Percentiles rank a stretch among this genome's conserved stretches.
These are phyloP conservation scores for Takashimella koratensis DNA, from an alignment of 1,284 basidiomycete genomes.

Conservation along the genomic window DNA sequence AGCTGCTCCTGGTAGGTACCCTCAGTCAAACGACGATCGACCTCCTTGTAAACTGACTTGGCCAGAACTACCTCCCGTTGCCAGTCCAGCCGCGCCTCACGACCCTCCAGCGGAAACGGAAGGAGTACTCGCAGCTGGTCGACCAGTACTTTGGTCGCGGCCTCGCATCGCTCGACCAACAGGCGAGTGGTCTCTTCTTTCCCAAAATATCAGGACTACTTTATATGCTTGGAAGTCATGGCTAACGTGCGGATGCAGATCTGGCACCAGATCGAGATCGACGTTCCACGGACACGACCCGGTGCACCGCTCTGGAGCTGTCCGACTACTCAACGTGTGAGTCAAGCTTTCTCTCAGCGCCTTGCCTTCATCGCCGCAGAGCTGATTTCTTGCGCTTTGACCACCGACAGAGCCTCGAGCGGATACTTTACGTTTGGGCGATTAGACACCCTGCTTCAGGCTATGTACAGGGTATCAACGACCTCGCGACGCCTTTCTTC, in stretches of 20 bases:
- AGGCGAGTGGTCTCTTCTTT: slow-evolving; percentile 21
- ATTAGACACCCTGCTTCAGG: slow-evolving; percentile 94
- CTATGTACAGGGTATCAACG: slow-evolving; percentile 97
- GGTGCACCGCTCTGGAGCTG: slow-evolving; percentile 90
- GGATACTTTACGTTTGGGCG: slow-evolving; percentile 95
- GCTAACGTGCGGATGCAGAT: too few species aligned
- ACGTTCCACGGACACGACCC: slow-evolving; percentile 88
- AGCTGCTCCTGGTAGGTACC: slow-evolving; percentile 74
- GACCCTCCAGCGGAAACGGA: slow-evolving; percentile 80
- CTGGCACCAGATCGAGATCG: slow-evolving; percentile 98
- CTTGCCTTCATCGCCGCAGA: slow-evolving; percentile 20
- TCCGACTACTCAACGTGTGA: slow-evolving; percentile 74
- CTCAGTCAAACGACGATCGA: slow-evolving; percentile 1
- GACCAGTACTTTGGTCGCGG: slow-evolving; percentile 87
- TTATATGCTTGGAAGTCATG: too few species aligned
- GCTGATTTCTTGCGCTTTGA: slow-evolving; percentile 47
- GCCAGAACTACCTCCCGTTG: slow-evolving; percentile 88
- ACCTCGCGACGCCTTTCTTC: slow-evolving; percentile 91
- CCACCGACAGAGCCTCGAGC: slow-evolving; percentile 85
- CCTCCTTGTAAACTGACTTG: not conserved
- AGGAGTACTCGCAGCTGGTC: slow-evolving; percentile 86
- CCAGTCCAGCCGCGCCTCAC: slow-evolving; percentile 70
- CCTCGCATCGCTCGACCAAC: slow-evolving; percentile 76
- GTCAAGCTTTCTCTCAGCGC: slow-evolving; percentile 40
- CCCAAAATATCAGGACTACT: too few species aligned